Evolutionary conservation across 129 eudicot species (phyloP), one percentile per base, ranked within the genome.

Genomic region (Logfia minima): DNA sequence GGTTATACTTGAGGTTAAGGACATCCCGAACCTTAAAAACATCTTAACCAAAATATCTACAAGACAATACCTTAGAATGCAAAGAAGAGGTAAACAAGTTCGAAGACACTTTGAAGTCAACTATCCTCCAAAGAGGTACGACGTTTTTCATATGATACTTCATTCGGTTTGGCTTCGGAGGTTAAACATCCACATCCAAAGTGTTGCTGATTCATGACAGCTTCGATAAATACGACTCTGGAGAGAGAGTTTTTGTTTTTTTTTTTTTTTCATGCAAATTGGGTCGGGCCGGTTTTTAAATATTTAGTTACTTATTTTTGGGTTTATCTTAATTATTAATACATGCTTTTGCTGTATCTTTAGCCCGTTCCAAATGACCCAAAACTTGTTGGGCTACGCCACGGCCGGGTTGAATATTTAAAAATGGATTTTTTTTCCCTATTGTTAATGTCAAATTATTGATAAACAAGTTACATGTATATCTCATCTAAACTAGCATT

Each of bases 151-250:
- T 61, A 92, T 92, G 97, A 88, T 92, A 19, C 64, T 92, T 24
- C 96, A 92, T 75, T 92, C 97, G 18, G 88, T 92, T 60, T 92
- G 97, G 97, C 92, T 92, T 43, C 80, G 97, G 16, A 81, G 97
- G 66, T 79, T 92, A 21, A 89, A 92, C 67, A 68, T 87, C 52
- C 79, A 72, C 45, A 68, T 85, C 60, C 84, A 74, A 58, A 72
- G 76, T 39, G 80, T 80, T 45, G 80, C 75, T 59, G 84, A 80
- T 68, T 80, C 84, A 59, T 80, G 58, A 79, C 19, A 29, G 76
- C 3, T 14, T 56, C 14, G 75, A 56, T 58, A 77, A 48, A 78
- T n/a, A 41, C 14, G 48, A 37, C 41, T 39, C 19, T 1, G 19
- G 4, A 51, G 41, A 8, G 41, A 31, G 71, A 29, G 68, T 17